These are phyloP conservation scores for Sphaceloma murrayae DNA, from an alignment of 2,329 filamentous ascomycete genomes.

Conservation along the genomic window DNA sequence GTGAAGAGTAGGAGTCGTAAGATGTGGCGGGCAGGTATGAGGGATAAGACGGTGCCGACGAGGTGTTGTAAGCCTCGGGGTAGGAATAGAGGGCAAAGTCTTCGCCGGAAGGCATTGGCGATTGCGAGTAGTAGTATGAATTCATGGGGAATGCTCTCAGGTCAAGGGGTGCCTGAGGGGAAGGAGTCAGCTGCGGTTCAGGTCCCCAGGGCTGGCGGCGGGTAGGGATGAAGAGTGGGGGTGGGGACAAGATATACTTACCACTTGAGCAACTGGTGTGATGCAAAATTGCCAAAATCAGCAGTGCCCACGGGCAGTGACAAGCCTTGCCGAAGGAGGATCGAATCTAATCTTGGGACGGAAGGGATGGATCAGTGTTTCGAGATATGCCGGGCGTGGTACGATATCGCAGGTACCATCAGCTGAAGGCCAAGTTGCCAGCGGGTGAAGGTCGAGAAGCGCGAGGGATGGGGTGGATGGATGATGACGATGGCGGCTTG, in stretches of 20 bases:
- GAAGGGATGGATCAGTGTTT: constrained; percentile 9
- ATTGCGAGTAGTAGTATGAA: constrained; percentile 13
- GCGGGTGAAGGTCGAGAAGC: too few relatives aligned
- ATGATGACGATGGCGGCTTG: neutral
- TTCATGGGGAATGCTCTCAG: constrained; percentile 8
- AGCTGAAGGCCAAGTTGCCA: constrained; percentile 8
- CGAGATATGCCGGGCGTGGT: constrained; percentile 5
- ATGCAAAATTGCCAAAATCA: constrained; percentile 3
- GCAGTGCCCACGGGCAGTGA: constrained; percentile 13
- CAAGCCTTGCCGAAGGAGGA: constrained; percentile 7
- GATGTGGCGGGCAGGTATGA: constrained; percentile 21
- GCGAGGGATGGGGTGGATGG: too few relatives aligned
- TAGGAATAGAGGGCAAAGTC: constrained; percentile 30
- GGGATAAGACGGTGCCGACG: constrained; percentile 18
- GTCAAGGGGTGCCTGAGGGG: neutral
- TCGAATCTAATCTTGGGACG: constrained; percentile 7
- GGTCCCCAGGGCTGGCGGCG: too few relatives aligned
- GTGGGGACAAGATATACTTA: constrained; percentile 10
- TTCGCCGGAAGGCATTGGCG: constrained; percentile 16
- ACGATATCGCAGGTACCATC: neutral
- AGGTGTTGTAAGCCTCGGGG: constrained; percentile 25
- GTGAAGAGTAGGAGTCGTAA: constrained; percentile 31
- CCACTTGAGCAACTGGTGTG: neutral
- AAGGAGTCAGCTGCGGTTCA: too few relatives aligned
- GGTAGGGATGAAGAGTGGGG: constrained; percentile 9